Percentiles rank a stretch among this genome's conserved stretches.
These are phyloP conservation scores for Chaetothyriales sp. DNA, from an alignment of 2,329 filamentous ascomycete species.

Conservation along the genomic window DNA sequence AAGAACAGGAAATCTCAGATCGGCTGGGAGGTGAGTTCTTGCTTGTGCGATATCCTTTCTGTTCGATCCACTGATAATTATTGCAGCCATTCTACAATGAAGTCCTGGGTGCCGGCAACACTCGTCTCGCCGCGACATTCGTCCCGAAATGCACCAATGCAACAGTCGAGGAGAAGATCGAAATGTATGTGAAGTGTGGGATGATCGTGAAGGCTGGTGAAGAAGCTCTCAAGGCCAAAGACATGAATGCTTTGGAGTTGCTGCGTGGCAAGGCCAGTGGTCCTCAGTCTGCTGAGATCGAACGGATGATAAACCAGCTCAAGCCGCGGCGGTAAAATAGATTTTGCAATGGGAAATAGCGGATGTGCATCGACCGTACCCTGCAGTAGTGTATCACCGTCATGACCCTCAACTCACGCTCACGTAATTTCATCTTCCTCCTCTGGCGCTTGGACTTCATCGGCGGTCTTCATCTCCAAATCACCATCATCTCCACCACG, in stretches of 20 bases:
- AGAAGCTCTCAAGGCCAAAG: constrained; percentile 72
- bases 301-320: constrained; percentile 54
- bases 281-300: constrained; percentile 62
- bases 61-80: constrained; percentile 3
- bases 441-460: constrained; percentile 11
- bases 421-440: constrained; percentile 34
- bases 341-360: not conserved
- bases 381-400: not conserved
- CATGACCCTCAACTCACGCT: constrained; percentile 9
- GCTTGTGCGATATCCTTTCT: not conserved
- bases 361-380: constrained; percentile 4
- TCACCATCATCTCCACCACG: constrained; percentile 16
- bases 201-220: constrained; percentile 79
- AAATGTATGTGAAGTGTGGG: constrained; percentile 95
- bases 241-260: constrained; percentile 59
- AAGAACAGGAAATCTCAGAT: constrained; percentile 72
- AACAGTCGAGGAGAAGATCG: constrained; percentile 54
- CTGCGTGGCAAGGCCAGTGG: constrained; percentile 61
- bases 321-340: constrained; percentile 28
- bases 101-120: constrained; percentile 75
- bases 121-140: constrained; percentile 68
- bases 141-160: constrained; percentile 73
- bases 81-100: constrained; percentile 78
- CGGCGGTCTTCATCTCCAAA: constrained; percentile 9
- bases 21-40: constrained; percentile 70